Evolutionary conservation across 352 stramenopile species (phyloP), one percentile per base, ranked within the genome.

Genomic region (Phytophthora meadii): DNA sequence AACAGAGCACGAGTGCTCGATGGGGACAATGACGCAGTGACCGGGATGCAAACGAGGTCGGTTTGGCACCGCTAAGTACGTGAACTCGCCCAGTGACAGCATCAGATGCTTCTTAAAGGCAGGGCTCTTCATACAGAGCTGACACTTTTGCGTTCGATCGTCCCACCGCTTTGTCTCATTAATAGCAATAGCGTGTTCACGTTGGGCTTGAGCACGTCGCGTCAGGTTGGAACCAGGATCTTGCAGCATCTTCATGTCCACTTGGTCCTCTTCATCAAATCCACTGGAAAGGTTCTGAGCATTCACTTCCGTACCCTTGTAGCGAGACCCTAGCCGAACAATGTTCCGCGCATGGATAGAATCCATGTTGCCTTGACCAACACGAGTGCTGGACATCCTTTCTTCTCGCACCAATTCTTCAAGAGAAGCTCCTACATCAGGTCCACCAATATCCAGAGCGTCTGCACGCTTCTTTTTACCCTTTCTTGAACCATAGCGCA

Each of bases 401-500:
- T 96, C 88, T 56, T 91, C 73, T 28, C 88, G 88, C 25, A 96
- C 88, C 2, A 96, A 71, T 52, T 93, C 88, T 22, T 92, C 76
- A 19, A 96, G 61, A 7, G 81, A 92, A 5, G 81, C 40, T 22
- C 76, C 50, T 3, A 70, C 45, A 5, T 77, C 63, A 12, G 66
- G 34, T 10, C 56, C 61, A 5, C n/a, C 62, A 32, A 49, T 40
- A 42, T 64, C 50, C 45, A 66, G 58, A 5, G 22, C 30, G 11
- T 77, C 70, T 32, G 27, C 54, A 14, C 45, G 65, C 14, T 72
- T 81, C 55, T 93, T 92, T 49, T 93, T 93, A 53, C 87, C 81
- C 52, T 88, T 87, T 1, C 79, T 64, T 1, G 80, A 71, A 2
- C 81, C 83, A 45, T 79, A 78, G 5, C 78, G 81, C 42, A 92